Evolutionary conservation across 371 early-diverging fungal species (phyloP), one percentile per base, ranked within the genome.

Genomic region (Zopfochytrium polystomum): DNA sequence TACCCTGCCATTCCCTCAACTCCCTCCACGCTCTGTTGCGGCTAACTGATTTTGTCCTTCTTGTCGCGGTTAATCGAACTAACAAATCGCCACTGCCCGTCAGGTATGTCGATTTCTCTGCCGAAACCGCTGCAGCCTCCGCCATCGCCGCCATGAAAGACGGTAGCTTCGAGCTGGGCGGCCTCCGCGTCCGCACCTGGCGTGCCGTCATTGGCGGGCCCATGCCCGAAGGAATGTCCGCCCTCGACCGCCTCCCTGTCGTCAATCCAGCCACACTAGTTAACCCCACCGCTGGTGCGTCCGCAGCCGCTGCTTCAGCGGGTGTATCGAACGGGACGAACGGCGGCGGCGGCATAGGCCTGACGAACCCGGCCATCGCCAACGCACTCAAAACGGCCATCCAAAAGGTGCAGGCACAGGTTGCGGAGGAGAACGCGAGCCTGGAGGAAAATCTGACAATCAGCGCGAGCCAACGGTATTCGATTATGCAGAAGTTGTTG

Each of bases 191-290:
- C 58, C 81, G 83, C 26, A 86, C 89, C 20, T 61, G 78, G 38
- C 76, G 76, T 50, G 81, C 86, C 33, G 80, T 90, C 6, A 74
- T 91, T n/a, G 90, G 90, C 20, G 89, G 89, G 0, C 81, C 86
- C 35, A 60, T 92, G 49, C 85, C 87, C 4, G 82, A 82, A n/a
- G 92, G 92, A 20, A 91, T 91, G 91, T 76, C 79, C 32, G 78
- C 78, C 20, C 70, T 90, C 20, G 85, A 80, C 4, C 62, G 63
- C 26, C 47, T 84, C 42, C 81, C 83, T 13, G 49, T 46, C 45
- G 32, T 52, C 11, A 33, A 31, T 2, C 47, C 25, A 31, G 30
- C 49, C 26, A 50, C 42, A 6, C 47, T 49, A 50, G 4, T 50
- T 13, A 50, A 47, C 15, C 49, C 49, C 9, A 27, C 6, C 42